These are phyloP conservation scores for Rhododendron ovatum DNA, from an alignment of 148 eudicot species.

Conservation along the genomic window DNA sequence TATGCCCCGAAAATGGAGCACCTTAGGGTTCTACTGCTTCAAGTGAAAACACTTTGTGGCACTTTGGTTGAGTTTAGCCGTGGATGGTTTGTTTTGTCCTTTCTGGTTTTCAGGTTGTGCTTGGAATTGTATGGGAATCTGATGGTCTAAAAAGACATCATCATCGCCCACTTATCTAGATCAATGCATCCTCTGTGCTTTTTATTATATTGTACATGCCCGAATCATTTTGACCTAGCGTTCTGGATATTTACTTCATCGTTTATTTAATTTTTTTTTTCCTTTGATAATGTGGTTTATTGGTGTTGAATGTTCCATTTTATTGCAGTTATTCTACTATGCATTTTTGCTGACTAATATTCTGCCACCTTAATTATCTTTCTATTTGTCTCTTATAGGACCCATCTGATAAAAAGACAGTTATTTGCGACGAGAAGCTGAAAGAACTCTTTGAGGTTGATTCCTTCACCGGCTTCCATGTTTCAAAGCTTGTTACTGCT, in stretches of 20 bases:
- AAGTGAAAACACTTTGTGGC: not conserved
- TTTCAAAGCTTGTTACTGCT: constrained; percentile 48
- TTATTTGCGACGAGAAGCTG: constrained; percentile 74
- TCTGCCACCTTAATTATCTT: not conserved
- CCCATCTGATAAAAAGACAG: constrained; percentile 51
- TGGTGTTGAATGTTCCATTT: not conserved
- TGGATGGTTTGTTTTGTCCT: not conserved
- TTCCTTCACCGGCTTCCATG: constrained; percentile 48
- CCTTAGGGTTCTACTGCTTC: not conserved
- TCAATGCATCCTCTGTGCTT: not conserved
- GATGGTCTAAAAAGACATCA: not conserved
- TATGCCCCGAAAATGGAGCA: not conserved
- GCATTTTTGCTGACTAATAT: not conserved
- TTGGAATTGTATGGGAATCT: not conserved
- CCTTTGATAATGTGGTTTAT: not conserved
- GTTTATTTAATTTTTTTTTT: not conserved
- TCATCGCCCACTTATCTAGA: not conserved
- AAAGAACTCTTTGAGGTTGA: constrained; percentile 72
- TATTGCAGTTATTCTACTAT: not conserved
- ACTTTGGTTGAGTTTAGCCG: not conserved
- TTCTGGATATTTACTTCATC: not conserved
- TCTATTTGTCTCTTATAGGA: constrained; percentile 40
- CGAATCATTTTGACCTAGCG: not conserved
- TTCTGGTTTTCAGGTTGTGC: not conserved
- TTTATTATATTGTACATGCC: not conserved